Conservation (phyloP, 345 rosid genomes). For the Lagerstroemia speciosa region DNA sequence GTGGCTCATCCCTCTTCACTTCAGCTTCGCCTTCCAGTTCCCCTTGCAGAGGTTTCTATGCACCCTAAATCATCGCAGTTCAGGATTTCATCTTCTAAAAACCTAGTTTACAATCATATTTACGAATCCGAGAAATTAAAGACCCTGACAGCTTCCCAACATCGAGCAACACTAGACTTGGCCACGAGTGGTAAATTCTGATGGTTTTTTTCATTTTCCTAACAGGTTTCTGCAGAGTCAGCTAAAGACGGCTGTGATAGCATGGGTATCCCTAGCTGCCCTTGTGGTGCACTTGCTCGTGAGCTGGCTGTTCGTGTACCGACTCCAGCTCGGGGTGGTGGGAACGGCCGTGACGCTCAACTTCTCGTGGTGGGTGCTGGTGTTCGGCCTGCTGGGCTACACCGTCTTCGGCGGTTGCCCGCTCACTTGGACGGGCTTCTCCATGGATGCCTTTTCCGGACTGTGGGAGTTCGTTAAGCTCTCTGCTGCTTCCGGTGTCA, state of each 20-base stretch:
- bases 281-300: slow-evolving; percentile 43
- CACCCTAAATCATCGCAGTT: too few species aligned
- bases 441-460: slow-evolving; percentile 61
- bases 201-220: too few species aligned
- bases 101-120: too few species aligned
- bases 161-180: too few species aligned
- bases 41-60: slow-evolving; percentile 55
- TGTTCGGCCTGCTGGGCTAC: slow-evolving; percentile 32
- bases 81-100: too few species aligned
- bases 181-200: too few species aligned
- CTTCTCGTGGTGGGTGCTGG: slow-evolving; percentile 67
- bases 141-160: too few species aligned
- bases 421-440: slow-evolving; percentile 72
- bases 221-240: slow-evolving; percentile 59
- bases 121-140: too few species aligned
- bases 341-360: slow-evolving; percentile 48
- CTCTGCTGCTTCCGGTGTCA: slow-evolving; percentile 73
- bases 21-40: slow-evolving; percentile 63
- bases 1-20: slow-evolving; percentile 62
- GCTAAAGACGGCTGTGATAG: slow-evolving; percentile 44
- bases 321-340: slow-evolving; percentile 39
- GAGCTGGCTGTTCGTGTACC: slow-evolving; percentile 57
- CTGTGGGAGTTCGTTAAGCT: slow-evolving; percentile 70
- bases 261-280: slow-evolving; percentile 38
- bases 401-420: slow-evolving; percentile 54